phyloP scores from a whole-genome alignment of 345 rosid species.

The Gossypium anomalum region DNA sequence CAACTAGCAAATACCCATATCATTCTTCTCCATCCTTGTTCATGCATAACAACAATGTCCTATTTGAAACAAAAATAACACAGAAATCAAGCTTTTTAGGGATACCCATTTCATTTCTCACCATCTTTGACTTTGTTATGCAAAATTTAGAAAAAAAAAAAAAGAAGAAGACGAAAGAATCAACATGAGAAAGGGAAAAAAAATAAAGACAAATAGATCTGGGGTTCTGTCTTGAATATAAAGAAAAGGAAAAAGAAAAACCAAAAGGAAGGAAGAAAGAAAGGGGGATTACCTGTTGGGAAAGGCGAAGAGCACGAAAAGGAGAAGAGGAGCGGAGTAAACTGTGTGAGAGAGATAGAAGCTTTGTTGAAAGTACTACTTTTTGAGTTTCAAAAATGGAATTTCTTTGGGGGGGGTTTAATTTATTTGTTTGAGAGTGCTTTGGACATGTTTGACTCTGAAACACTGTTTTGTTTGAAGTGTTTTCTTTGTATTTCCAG shows the following conservation, averaged over 20 bases:
- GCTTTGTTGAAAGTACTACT: background rate
- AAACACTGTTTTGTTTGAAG: background rate
- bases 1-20: background rate
- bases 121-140: background rate
- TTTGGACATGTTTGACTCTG: background rate
- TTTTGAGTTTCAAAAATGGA: background rate
- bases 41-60: background rate
- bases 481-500: background rate
- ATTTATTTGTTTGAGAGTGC: background rate
- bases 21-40: background rate
- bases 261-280: background rate
- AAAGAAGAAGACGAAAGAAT: background rate
- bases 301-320: background rate
- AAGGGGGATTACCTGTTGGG: background rate
- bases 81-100: background rate
- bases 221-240: background rate
- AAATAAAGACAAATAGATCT: background rate
- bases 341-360: background rate
- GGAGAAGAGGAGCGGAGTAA: background rate
- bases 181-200: background rate
- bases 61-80: background rate
- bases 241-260: too few species aligned
- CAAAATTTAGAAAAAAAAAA: background rate
- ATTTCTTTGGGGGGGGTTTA: too few species aligned
- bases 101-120: background rate